Conservation (phyloP, 768 basidiomycete species). For the Russula griseocarnosa region DNA sequence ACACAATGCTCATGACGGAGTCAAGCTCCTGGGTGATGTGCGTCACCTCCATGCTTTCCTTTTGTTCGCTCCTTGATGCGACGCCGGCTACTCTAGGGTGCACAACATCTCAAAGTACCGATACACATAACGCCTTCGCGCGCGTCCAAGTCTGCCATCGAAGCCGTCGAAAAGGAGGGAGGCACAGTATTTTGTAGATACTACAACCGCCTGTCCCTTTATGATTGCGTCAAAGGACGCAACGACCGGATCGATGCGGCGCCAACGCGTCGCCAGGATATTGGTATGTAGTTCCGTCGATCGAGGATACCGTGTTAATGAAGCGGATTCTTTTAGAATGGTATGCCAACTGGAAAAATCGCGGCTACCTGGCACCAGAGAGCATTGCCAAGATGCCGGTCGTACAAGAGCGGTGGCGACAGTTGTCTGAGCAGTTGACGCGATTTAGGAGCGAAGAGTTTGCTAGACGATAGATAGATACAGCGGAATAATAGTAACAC, state of each 20-base stretch:
- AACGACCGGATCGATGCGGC: constrained; percentile 69
- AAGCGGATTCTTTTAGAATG: constrained; percentile 49
- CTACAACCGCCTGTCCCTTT: constrained; percentile 82
- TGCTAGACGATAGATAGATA: constrained; percentile 33
- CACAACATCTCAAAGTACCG: constrained; percentile 58
- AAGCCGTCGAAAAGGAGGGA: constrained; percentile 75
- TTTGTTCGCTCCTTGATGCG: constrained; percentile 5
- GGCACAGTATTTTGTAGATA: constrained; percentile 87
- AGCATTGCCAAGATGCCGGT: constrained; percentile 58
- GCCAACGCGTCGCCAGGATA: constrained; percentile 82
- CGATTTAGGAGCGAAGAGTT: constrained; percentile 44
- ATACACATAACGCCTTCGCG: constrained; percentile 80
- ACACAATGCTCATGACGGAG: constrained; percentile 83
- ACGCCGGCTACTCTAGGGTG: constrained; percentile 46
- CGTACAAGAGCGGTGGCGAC: constrained; percentile 66
- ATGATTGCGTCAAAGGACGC: constrained; percentile 69
- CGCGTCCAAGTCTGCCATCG: constrained; percentile 82
- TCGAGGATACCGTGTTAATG: background rate
- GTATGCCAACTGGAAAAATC: constrained; percentile 69
- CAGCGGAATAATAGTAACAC: background rate
- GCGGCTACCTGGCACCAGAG: constrained; percentile 66
- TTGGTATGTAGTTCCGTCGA: constrained; percentile 50
- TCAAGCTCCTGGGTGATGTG: constrained; percentile 87
- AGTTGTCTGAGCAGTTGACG: constrained; percentile 57
- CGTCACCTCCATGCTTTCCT: constrained; percentile 30